Conservation (phyloP, 306 rosid genomes). For the Vicia sativa region DNA sequence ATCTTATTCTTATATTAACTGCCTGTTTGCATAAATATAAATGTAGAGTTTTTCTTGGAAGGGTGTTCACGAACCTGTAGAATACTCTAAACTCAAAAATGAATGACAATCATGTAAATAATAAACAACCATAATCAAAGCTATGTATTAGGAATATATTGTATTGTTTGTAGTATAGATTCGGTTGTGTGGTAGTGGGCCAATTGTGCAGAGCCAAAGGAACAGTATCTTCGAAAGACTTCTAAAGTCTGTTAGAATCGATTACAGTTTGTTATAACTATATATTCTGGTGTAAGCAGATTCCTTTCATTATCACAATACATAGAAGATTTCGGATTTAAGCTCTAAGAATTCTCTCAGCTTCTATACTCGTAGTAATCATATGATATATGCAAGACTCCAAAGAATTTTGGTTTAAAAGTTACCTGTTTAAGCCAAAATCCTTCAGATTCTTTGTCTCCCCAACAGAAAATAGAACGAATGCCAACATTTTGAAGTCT, state of each 20-base stretch:
- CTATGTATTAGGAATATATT: not conserved
- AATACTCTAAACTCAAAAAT: slow-evolving; percentile 17
- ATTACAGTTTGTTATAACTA: not conserved
- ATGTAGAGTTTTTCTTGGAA: slow-evolving; percentile 13
- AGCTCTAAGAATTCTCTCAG: not conserved
- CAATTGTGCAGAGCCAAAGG: not conserved
- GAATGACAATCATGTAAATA: slow-evolving; percentile 20
- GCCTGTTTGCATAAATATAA: slow-evolving; percentile 8
- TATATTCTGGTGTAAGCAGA: not conserved
- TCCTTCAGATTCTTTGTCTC: slow-evolving; percentile 90
- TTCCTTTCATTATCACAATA: not conserved
- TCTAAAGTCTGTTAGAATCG: not conserved
- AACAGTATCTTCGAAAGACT: not conserved
- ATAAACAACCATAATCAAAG: slow-evolving; percentile 2
- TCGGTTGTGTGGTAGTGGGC: not conserved
- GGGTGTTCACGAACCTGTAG: slow-evolving; percentile 8
- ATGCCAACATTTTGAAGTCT: slow-evolving; percentile 84
- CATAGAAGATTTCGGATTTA: not conserved
- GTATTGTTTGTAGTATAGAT: not conserved
- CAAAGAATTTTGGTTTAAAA: slow-evolving; percentile 12
- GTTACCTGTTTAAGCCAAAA: slow-evolving; percentile 91
- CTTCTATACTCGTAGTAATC: not conserved
- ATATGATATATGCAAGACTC: slow-evolving; percentile 23
- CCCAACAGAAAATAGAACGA: slow-evolving; percentile 85
- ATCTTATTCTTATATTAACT: slow-evolving; percentile 12